Evolutionary conservation across 202 grass and related monocot species (phyloP).

Genomic region (Elaeis oleifera): DNA sequence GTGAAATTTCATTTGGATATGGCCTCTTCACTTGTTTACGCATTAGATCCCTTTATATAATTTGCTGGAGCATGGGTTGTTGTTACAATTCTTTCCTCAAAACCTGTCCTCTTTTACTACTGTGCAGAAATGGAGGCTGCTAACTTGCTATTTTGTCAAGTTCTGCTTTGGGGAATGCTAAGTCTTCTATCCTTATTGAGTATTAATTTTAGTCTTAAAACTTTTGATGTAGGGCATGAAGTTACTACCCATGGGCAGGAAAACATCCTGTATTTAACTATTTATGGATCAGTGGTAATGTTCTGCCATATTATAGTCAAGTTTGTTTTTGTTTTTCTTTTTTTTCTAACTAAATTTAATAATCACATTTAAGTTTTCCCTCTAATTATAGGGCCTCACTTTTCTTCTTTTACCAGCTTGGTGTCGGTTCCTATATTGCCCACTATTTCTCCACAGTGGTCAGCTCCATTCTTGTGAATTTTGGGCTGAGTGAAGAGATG

Average conservation of each 20-base stretch:
- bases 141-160: no score
- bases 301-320: neutral
- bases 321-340: slow-evolving; percentile 7
- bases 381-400: slow-evolving; percentile 17
- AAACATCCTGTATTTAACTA: slow-evolving; percentile 72
- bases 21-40: no score
- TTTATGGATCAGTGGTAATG: slow-evolving; percentile 90
- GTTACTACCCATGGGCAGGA: slow-evolving; percentile 81
- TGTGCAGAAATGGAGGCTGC: no score
- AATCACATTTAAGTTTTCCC: slow-evolving; percentile 8
- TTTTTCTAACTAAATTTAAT: neutral
- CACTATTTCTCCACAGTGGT: slow-evolving; percentile 83
- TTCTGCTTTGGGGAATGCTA: no score
- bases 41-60: no score
- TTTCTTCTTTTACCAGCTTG: slow-evolving; percentile 43
- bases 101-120: no score
- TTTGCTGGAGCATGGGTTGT: no score
- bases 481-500: slow-evolving; percentile 85
- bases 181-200: no score
- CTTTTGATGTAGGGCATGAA: slow-evolving; percentile 80
- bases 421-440: slow-evolving; percentile 67
- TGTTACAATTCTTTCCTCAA: no score
- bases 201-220: neutral
- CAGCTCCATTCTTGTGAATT: slow-evolving; percentile 62
- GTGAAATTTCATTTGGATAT: no score